These are phyloP conservation scores for Fusarium newnesense DNA, from an alignment of 2,329 filamentous ascomycete genomes.

Conservation along the genomic window DNA sequence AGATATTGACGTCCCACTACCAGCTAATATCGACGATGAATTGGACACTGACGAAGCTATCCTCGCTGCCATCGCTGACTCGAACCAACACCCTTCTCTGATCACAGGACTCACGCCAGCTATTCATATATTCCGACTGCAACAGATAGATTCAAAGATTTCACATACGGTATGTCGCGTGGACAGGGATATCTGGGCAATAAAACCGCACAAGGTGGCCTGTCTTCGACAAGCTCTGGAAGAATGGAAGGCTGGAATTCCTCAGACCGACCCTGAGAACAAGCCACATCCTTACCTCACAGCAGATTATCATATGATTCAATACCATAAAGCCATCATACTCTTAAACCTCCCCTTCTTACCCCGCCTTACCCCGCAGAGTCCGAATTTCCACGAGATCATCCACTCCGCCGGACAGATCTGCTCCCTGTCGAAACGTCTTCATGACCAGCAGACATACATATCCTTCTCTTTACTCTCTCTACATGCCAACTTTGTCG, in stretches of 20 bases:
- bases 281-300: constrained; percentile 1
- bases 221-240: neutral
- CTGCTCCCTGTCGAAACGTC: neutral
- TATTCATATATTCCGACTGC: constrained; percentile 2
- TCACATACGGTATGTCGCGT: neutral
- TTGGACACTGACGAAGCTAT: neutral
- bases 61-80: neutral
- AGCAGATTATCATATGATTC: neutral
- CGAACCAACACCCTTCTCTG: neutral
- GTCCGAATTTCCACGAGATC: neutral
- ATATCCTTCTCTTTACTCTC: constrained; percentile 1
- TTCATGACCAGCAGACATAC: neutral
- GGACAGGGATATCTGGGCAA: neutral
- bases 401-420: constrained; percentile 1
- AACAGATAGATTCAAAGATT: neutral
- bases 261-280: neutral
- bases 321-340: constrained; percentile 3
- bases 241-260: neutral
- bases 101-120: neutral
- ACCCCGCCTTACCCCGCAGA: neutral
- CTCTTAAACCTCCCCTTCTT: neutral
- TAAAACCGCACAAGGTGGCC: neutral
- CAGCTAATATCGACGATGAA: neutral
- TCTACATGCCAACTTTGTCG: neutral
- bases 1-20: neutral